phyloP scores from a whole-genome alignment of 1,284 basidiomycete genomes.

The Marasmius fiardii region DNA sequence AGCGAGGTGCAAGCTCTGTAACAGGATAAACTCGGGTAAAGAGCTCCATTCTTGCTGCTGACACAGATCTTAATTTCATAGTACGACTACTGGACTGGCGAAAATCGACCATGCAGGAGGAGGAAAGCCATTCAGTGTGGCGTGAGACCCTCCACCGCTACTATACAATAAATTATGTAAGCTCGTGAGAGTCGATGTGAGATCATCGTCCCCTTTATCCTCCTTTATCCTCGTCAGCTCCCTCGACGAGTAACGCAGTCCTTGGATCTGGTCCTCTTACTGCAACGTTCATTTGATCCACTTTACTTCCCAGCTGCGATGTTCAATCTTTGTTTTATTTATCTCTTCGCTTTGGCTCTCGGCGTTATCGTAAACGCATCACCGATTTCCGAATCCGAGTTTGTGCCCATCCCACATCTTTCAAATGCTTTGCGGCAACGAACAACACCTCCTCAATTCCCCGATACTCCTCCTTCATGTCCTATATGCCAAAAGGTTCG shows the following conservation, averaged over 20 bases:
- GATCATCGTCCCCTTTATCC: not conserved
- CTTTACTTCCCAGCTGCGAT: not conserved
- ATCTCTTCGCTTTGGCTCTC: conserved; percentile 2
- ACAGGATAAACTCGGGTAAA: too few species aligned
- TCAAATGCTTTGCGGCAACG: not conserved
- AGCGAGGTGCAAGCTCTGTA: too few species aligned
- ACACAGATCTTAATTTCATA: too few species aligned
- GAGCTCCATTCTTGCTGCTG: too few species aligned
- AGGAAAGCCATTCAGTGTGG: too few species aligned
- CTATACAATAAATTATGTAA: too few species aligned
- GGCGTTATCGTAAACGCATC: conserved; percentile 9
- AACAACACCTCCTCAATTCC: conserved; percentile 14
- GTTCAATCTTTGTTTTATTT: not conserved
- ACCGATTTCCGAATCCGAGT: not conserved
- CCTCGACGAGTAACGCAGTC: not conserved
- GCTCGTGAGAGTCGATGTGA: not conserved
- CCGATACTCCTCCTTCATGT: conserved; percentile 15
- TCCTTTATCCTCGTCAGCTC: not conserved
- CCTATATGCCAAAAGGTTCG: conserved; percentile 14
- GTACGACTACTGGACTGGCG: too few species aligned
- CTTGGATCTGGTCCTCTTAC: not conserved
- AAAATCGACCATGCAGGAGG: too few species aligned
- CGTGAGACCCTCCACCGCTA: too few species aligned
- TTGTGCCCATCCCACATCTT: not conserved
- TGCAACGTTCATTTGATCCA: not conserved